phyloP scores from a whole-genome alignment of 257 asterid genomes.

The Echium plantagineum region DNA sequence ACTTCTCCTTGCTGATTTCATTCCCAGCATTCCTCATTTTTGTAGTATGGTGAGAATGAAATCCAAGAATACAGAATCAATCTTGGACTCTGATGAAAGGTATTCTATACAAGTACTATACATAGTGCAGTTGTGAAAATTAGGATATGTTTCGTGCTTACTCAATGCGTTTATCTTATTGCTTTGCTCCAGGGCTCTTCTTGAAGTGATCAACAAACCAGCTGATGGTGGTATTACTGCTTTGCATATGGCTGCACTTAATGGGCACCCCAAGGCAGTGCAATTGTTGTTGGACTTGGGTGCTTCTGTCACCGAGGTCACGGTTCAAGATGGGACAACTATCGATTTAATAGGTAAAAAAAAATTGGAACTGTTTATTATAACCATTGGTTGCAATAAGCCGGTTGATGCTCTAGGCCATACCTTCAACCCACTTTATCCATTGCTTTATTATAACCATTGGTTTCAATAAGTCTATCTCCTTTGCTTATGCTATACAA shows the following conservation, averaged over 20 bases:
- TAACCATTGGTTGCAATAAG: no score
- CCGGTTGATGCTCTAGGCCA: no score
- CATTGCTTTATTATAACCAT: no score
- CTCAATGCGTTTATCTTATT: slow-evolving; percentile 1
- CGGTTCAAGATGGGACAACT: slow-evolving; percentile 74
- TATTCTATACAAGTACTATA: slow-evolving; percentile 1
- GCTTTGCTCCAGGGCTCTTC: slow-evolving; percentile 38
- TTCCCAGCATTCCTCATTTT: slow-evolving; percentile 64
- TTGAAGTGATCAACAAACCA: slow-evolving; percentile 51
- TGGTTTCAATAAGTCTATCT: no score
- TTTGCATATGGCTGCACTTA: slow-evolving; percentile 85
- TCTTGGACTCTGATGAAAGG: slow-evolving; percentile 51
- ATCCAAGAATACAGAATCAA: slow-evolving; percentile 27
- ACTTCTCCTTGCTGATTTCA: slow-evolving; percentile 68
- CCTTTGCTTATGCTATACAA: no score
- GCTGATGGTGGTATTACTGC: slow-evolving; percentile 93
- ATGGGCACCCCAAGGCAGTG: slow-evolving; percentile 67
- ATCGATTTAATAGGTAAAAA: slow-evolving; percentile 66
- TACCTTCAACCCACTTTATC: no score
- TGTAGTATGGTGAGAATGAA: slow-evolving; percentile 38
- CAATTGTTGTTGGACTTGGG: slow-evolving; percentile 75
- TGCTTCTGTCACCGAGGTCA: slow-evolving; percentile 48
- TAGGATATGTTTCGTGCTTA: background rate
- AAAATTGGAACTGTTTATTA: background rate
- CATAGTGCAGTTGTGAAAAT: slow-evolving; percentile 3